Conservation (phyloP, 2,329 filamentous ascomycete species). For the Alternaria longipes region DNA sequence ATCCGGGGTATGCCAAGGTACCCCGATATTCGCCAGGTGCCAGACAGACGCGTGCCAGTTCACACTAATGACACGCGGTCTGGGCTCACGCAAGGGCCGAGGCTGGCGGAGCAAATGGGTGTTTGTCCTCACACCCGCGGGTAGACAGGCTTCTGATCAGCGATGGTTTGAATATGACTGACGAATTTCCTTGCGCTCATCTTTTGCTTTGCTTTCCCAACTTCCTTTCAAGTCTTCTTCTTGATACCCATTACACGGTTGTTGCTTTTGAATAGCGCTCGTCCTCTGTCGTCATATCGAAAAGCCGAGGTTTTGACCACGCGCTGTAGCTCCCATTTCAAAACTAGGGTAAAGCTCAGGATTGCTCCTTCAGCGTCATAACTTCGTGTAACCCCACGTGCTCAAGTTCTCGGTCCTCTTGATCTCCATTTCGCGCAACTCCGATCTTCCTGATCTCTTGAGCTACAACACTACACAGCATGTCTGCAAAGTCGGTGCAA, state of each 20-base stretch:
- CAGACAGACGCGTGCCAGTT: conserved; percentile 31
- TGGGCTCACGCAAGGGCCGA: conserved; percentile 46
- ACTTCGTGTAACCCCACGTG: conserved; percentile 7
- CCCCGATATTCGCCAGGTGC: conserved; percentile 13
- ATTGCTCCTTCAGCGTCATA: not conserved
- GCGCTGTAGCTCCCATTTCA: not conserved
- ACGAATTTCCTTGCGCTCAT: conserved; percentile 22
- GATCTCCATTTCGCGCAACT: not conserved
- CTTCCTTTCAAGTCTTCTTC: conserved; percentile 11
- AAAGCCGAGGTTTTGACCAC: conserved; percentile 3
- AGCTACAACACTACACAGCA: conserved; percentile 41
- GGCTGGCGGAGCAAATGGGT: conserved; percentile 40
- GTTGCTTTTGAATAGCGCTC: conserved; percentile 2
- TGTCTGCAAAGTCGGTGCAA: conserved; percentile 68
- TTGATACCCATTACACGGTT: conserved; percentile 12
- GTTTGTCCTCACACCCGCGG: conserved; percentile 46
- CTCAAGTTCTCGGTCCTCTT: not conserved
- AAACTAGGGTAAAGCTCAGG: not conserved
- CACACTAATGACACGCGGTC: conserved; percentile 23
- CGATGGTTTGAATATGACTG: conserved; percentile 35
- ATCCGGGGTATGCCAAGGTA: conserved; percentile 39
- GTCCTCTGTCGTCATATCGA: conserved; percentile 30
- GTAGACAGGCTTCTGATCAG: conserved; percentile 28
- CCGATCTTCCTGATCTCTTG: conserved; percentile 2
- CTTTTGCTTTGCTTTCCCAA: conserved; percentile 14